Evolutionary conservation across 768 basidiomycete genomes (phyloP).

Genomic region (Boletus patriciae): DNA sequence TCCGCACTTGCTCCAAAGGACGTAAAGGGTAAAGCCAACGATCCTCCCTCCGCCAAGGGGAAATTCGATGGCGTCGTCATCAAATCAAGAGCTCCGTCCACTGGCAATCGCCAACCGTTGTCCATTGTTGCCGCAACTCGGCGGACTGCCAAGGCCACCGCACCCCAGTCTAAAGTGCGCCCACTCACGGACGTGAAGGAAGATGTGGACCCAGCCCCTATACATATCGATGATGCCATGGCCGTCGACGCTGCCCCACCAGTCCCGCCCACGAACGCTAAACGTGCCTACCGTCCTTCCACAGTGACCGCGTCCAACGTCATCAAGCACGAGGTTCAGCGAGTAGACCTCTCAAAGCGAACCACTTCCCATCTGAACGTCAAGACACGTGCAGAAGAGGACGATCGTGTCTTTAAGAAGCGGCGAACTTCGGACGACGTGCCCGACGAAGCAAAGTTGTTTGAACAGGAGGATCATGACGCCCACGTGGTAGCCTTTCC

Average conservation of each 20-base stretch:
- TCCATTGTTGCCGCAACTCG: constrained; percentile 50
- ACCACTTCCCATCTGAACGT: constrained; percentile 35
- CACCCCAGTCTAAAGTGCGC: constrained; percentile 19
- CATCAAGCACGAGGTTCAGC: constrained; percentile 31
- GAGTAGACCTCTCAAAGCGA: constrained; percentile 28
- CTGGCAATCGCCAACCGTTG: constrained; percentile 50
- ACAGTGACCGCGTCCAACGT: constrained; percentile 11
- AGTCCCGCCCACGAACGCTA: constrained; percentile 1
- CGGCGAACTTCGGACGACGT: constrained; percentile 69
- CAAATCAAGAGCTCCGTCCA: constrained; percentile 44
- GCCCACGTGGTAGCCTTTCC: constrained; percentile 42
- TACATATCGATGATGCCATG: constrained; percentile 53
- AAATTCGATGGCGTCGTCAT: constrained; percentile 65
- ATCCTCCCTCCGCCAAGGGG: constrained; percentile 41
- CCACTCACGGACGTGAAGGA: constrained; percentile 34
- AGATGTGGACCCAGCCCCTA: constrained; percentile 13
- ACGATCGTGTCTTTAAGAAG: constrained; percentile 66
- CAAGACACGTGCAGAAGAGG: constrained; percentile 51
- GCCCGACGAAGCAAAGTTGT: constrained; percentile 43
- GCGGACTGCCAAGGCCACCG: constrained; percentile 36
- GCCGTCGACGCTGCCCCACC: constrained; percentile 45
- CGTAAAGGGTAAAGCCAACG: constrained; percentile 59
- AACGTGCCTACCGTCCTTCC: constrained; percentile 34
- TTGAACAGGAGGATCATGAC: constrained; percentile 40
- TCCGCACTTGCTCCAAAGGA: constrained; percentile 33